Evolutionary conservation across 352 stramenopile genomes (phyloP), one percentile per base, ranked within the genome.

Genomic region (Globisporangium orthogonon): DNA sequence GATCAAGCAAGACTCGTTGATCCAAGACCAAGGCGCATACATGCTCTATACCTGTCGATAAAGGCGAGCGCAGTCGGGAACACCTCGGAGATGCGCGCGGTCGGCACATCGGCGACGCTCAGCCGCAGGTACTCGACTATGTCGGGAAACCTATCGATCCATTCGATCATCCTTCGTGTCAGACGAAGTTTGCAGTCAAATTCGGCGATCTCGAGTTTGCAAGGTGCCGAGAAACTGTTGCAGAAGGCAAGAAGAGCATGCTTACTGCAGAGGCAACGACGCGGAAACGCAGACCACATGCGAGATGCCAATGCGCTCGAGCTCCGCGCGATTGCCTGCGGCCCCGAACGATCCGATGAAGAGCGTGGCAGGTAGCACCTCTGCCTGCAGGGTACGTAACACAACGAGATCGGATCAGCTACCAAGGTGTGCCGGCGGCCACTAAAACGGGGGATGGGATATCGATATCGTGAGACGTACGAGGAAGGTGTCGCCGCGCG

Each of bases 281-380:
- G 63, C 47, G 1, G 78, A 78, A 45, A 86, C 72, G 56, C 74
- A 84, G 9, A 94, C 39, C 10, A 91, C 65, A 46, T 91, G 76
- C 4, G 76, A 78, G 58, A 94, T 77, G 7, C 65, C 62, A 2
- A 63, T 49, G 31, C 45, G 44, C 28, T 71, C 46, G 7, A 94
- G 65, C 10, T 60, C 73, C 39, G 64, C 33, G 2, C 65, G 67
- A 64, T 91, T 89, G 50, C 60, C 71, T 0, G 78, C 81, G 5
- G 78, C 71, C 30, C 78, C 82, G 33, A 85, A 86, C 1, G 79
- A 87, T 6, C 84, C 82, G 47, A 94, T 78, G 61, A 77, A 91
- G 7, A 94, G 58, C 6, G 66, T 66, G 35, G 10, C 15, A 0
- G 77, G 57, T 0, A 73, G 40, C n/a, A 86, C 67, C 13, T 66